A percentile compares a stretch with the other conserved stretches of the same genome.
These are phyloP conservation scores for Litchi chinensis DNA, from an alignment of 345 rosid genomes.

Conservation along the genomic window DNA sequence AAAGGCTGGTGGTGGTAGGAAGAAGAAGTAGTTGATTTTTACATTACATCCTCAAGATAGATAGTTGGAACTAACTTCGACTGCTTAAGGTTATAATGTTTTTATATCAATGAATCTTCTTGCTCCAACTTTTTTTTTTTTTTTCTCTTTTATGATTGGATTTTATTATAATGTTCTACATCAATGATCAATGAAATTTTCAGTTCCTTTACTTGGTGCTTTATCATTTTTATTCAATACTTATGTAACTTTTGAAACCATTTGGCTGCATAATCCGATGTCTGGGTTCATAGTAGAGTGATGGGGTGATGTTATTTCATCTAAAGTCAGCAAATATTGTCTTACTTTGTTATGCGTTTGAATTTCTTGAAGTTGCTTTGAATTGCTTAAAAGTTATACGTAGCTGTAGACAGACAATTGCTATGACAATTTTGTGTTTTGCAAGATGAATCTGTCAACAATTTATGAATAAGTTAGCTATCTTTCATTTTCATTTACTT, in stretches of 20 bases:
- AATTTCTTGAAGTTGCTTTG: not conserved
- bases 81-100: slow-evolving; percentile 17
- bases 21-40: slow-evolving; percentile 47
- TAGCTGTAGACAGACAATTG: not conserved
- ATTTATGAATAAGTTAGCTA: not conserved
- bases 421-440: not conserved
- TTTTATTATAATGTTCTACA: not conserved
- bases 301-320: not conserved
- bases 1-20: slow-evolving; percentile 68
- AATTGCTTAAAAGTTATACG: not conserved
- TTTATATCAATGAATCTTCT: not conserved
- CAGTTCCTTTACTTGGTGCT: not conserved
- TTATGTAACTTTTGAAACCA: not conserved
- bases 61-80: not conserved
- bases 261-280: not conserved
- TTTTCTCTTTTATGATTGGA: not conserved
- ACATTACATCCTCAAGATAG: not conserved
- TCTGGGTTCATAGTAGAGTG: not conserved
- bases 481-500: not conserved
- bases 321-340: not conserved
- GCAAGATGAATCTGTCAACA: not conserved
- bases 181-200: not conserved
- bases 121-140: not conserved
- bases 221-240: not conserved
- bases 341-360: not conserved